Base-by-base conservation (phyloP, 371 early-diverging fungal species). In the Cokeromyces recurvatus region DNA sequence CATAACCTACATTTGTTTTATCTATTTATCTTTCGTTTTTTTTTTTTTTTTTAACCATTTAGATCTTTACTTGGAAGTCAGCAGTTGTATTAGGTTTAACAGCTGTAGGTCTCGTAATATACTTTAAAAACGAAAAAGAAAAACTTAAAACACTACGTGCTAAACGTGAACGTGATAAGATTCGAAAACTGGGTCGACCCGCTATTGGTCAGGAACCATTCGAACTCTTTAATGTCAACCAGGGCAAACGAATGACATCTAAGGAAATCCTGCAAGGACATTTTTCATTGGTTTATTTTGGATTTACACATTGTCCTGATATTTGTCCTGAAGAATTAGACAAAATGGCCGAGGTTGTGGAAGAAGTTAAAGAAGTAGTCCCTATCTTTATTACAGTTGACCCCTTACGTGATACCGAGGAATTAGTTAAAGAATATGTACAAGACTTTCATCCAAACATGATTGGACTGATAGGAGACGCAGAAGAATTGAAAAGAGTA, bases 241-340 rank as follows among this genome's bases (percentile, higher is more conserved):
- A 66, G 16, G 57, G 47, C 17, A 29, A 59, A 27, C 9, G 27
- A 1, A 57, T 38, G 38, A 46, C 32, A 42, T 62, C 46, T 34
- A 53, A 51, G 39, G 53, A 37, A 21, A 37, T 48, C 20, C 37
- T 51, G 44, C 31, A 27, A 2, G 97, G 93, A 16, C 84, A 80
- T 25, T 95, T 79, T 59, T 78, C 84, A 62, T 72, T 98, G 56
- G 68, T 97, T 7, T 98, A 98, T 72, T 98, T 98, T 81, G 98
- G 98, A n/a, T 98, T 97, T 71, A 96, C 97, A 16, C 79, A 95
- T 70, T 98, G 98, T 63, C 98, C 98, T 0, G 98, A 98, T 71
- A 91, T 98, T 45, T 98, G 98, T 46, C 98, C 98, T 10, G 97
- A 97, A 50, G 98, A 98, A 70, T 73, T 98, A 38, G 97, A 98